Evolutionary conservation across 768 basidiomycete genomes (phyloP).

Genomic region (Auriscalpium microsporum): DNA sequence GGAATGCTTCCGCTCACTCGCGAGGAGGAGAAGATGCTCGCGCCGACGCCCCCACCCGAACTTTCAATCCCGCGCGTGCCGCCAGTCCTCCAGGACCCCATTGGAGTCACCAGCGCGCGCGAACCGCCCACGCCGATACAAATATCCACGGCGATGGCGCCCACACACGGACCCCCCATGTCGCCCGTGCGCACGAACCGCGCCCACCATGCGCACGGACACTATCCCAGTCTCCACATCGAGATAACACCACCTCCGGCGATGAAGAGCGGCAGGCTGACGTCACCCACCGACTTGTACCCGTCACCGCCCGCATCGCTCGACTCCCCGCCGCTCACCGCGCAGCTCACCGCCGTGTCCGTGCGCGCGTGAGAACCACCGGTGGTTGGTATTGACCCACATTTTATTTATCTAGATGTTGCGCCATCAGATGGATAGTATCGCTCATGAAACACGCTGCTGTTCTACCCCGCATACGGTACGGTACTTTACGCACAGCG

Average conservation of each 20-base stretch:
- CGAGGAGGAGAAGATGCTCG: constrained; percentile 46
- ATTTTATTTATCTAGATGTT: no score
- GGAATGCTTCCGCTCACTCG: constrained; percentile 58
- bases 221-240: constrained; percentile 22
- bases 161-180: not conserved
- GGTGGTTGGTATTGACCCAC: no score
- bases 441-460: no score
- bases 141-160: not conserved
- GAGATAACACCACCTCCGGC: constrained; percentile 18
- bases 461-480: no score
- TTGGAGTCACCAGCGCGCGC: constrained; percentile 3
- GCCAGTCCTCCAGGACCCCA: not conserved
- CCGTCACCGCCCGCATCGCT: constrained; percentile 33
- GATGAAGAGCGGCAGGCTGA: constrained; percentile 1
- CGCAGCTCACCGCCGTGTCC: not conserved
- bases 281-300: constrained; percentile 25
- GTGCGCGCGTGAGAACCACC: not conserved
- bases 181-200: constrained; percentile 7
- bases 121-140: not conserved
- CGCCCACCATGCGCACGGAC: not conserved
- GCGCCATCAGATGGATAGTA: no score
- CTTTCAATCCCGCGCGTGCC: constrained; percentile 21
- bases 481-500: no score
- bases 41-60: constrained; percentile 26
- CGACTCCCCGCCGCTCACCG: constrained; percentile 27